A percentile compares a stretch with the other conserved stretches of the same genome.
Evolutionary conservation across 345 rosid genomes (phyloP).

Genomic region (Melastoma malabathricum): DNA sequence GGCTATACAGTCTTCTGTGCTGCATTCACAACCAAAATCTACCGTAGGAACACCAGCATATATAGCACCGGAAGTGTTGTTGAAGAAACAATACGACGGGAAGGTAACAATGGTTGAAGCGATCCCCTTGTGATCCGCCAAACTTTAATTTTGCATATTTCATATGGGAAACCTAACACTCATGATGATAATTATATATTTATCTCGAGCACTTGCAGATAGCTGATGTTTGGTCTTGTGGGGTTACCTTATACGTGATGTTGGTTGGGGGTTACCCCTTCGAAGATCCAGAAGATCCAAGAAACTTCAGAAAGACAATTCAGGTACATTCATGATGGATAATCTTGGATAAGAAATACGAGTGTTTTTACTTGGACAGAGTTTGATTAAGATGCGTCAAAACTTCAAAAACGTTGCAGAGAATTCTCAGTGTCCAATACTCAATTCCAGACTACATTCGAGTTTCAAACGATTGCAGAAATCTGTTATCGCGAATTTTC

Average conservation of each 20-base stretch:
- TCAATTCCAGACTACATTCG: conserved; percentile 59
- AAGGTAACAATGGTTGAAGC: conserved; percentile 25
- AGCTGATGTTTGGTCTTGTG: conserved; percentile 80
- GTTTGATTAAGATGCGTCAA: no score
- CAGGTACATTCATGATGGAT: conserved; percentile 14
- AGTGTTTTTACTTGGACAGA: no score
- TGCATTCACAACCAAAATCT: conserved; percentile 65
- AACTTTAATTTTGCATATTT: no score
- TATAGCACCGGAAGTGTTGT: conserved; percentile 62
- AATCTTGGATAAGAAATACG: no score
- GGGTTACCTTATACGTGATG: conserved; percentile 68
- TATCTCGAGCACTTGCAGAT: conserved; percentile 9
- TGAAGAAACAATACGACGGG: conserved; percentile 58
- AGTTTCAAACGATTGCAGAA: conserved; percentile 43
- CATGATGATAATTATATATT: no score
- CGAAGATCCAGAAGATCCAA: conserved; percentile 63
- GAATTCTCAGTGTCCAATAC: conserved; percentile 52
- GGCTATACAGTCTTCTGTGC: conserved; percentile 34
- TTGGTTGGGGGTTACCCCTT: conserved; percentile 68
- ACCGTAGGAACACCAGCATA: conserved; percentile 73
- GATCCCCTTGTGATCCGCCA: no score
- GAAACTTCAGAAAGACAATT: conserved; percentile 59
- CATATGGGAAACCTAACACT: no score
- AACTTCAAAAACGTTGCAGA: conserved; percentile 17
- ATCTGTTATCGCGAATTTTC: conserved; percentile 46